Evolutionary conservation across 2,329 filamentous ascomycete species (phyloP).

Genomic region (Canariomyces notabilis): DNA sequence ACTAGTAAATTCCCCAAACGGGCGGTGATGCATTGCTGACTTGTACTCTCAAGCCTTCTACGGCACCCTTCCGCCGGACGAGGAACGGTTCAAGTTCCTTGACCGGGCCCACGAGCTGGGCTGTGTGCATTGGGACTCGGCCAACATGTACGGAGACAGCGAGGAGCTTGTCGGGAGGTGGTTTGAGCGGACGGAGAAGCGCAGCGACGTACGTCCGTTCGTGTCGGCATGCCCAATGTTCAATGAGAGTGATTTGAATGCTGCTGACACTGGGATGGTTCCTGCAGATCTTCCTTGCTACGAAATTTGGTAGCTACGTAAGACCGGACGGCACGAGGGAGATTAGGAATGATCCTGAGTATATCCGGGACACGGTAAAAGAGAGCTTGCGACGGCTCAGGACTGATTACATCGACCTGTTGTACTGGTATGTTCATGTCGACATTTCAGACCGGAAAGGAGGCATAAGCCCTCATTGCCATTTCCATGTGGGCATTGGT

Average conservation of each 20-base stretch:
- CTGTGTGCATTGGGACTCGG: constrained; percentile 39
- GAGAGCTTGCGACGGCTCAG: constrained; percentile 37
- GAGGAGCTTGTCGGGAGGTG: constrained; percentile 46
- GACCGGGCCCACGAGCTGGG: constrained; percentile 41
- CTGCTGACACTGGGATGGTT: not conserved
- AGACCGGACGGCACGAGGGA: constrained; percentile 20
- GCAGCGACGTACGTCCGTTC: constrained; percentile 26
- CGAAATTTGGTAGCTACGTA: constrained; percentile 42
- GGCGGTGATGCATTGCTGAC: too few relatives aligned
- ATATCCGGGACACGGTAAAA: constrained; percentile 37
- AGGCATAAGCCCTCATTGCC: too few relatives aligned
- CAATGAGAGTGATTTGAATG: too few relatives aligned
- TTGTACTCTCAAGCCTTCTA: constrained; percentile 25
- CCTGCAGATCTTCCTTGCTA: constrained; percentile 45
- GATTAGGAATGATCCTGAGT: constrained; percentile 36
- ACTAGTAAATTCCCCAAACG: constrained; percentile 20
- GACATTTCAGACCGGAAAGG: not conserved
- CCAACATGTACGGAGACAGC: constrained; percentile 41
- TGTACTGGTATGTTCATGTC: constrained; percentile 30
- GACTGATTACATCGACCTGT: constrained; percentile 42
- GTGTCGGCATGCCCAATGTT: too few relatives aligned
- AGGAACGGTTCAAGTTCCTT: constrained; percentile 40
- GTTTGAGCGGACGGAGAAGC: constrained; percentile 40
- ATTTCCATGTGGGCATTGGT: not conserved
- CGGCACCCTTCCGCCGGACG: constrained; percentile 32